Evolutionary conservation across 1,284 basidiomycete species (phyloP).

Genomic region (Termitomyces sp.): DNA sequence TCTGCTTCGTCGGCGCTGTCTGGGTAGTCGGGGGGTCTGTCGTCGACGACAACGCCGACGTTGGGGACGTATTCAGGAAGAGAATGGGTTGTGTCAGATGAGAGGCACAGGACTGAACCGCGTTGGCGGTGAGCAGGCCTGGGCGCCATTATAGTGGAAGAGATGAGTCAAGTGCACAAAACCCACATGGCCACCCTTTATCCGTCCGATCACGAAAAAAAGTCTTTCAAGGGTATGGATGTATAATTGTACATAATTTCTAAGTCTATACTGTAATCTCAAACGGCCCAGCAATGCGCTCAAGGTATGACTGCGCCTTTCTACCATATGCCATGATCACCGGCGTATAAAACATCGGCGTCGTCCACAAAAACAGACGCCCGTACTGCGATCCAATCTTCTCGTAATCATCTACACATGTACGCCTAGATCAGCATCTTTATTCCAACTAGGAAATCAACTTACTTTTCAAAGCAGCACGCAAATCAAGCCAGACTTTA

Average conservation of each 20-base stretch:
- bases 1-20: conserved; percentile 73
- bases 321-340: conserved; percentile 28
- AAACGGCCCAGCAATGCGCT: conserved; percentile 54
- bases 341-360: conserved; percentile 56
- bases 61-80: conserved; percentile 61
- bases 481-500: conserved; percentile 70
- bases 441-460: conserved; percentile 1
- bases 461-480: conserved; percentile 61
- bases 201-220: not conserved
- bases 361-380: conserved; percentile 75
- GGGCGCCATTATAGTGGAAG: conserved; percentile 12
- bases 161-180: conserved; percentile 23
- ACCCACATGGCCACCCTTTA: conserved; percentile 18
- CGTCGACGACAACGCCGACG: conserved; percentile 31
- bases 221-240: no score
- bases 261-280: conserved; percentile 20
- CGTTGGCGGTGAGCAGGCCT: conserved; percentile 49
- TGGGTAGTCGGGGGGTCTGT: conserved; percentile 69
- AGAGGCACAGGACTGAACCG: conserved; percentile 50
- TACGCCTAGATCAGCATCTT: not conserved
- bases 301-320: conserved; percentile 31
- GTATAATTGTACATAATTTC: not conserved
- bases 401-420: conserved; percentile 57
- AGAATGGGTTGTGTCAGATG: conserved; percentile 63
- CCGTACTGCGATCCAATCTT: conserved; percentile 54